Evolutionary conservation across 2,329 filamentous ascomycete genomes (phyloP), one percentile per base, ranked within the genome.

Genomic region (Hirsutella thompsonii): DNA sequence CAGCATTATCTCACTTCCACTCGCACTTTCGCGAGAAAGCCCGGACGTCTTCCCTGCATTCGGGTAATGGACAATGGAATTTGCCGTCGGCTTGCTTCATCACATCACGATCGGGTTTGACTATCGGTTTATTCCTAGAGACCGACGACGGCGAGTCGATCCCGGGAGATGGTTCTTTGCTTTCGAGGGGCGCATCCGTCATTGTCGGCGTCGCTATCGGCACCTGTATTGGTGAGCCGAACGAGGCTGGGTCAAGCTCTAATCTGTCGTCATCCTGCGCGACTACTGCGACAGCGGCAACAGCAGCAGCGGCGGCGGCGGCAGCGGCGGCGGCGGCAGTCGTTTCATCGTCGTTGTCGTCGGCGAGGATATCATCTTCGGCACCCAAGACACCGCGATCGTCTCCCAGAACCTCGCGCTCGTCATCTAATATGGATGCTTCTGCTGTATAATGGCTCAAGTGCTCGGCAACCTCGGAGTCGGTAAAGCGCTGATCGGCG

Each of bases 1-100:
- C 18, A 10, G n/a, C 14, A 23, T n/a, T 8, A 29, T 16, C 84
- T 75, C 68, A 92, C 87, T 83, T 93, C 86, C 86, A 95, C 66
- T 94, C 89, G 64, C 89, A 94, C 50, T 86, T 90, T 47, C 88
- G 76, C 41, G 76, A 72, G 56, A 94, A 96, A 11, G 72, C 73
- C 36, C 70, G 73, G 5, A 70, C 53, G 5, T 79, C 70, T 40
- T 81, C 76, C 11, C 66, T 70, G 53, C 89, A 95, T 42, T 81
- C 79, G 0, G 70, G 62, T 49, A 78, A 76, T 14, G 76, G 77
- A 60, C 90, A 95, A 42, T 80, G 72, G 52, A 81, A 92, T 54
- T 85, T 81, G n/a, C 83, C 83, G 20, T 84, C 72, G 1, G 66
- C 57, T 49, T 87, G 87, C 60, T 78, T 79, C 4, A 62, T 62